A percentile compares a stretch with the other conserved stretches of the same genome.
phyloP scores from a whole-genome alignment of 2,329 filamentous ascomycete species.

The Sporothrix humicola region DNA sequence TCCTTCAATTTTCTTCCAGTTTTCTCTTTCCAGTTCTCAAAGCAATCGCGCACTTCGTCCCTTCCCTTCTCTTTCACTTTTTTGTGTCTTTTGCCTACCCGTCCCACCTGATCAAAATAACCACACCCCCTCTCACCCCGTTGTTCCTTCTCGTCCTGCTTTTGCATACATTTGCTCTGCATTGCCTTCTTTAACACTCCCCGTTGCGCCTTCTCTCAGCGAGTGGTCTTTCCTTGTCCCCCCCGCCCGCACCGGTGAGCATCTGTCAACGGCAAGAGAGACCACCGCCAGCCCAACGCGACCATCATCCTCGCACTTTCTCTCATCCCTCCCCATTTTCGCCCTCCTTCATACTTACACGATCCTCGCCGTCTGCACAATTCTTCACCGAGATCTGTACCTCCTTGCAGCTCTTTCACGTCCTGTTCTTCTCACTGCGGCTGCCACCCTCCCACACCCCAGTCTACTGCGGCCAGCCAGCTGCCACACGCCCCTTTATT shows the following conservation, averaged over 20 bases:
- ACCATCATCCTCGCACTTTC: conserved; percentile 14
- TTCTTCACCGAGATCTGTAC: conserved; percentile 31
- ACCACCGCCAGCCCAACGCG: conserved; percentile 27
- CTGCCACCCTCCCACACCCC: conserved; percentile 21
- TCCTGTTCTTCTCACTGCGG: conserved; percentile 12
- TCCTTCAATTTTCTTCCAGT: not conserved
- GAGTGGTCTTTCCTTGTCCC: conserved; percentile 19
- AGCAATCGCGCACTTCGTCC: no score
- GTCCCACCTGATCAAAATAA: conserved; percentile 24
- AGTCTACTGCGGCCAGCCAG: conserved; percentile 4
- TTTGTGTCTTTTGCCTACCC: conserved; percentile 10
- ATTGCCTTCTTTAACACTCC: conserved; percentile 2
- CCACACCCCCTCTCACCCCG: conserved; percentile 26
- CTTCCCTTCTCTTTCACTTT: not conserved
- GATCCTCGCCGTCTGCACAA: conserved; percentile 16
- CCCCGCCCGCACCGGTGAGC: conserved; percentile 35
- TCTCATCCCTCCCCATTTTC: conserved; percentile 3
- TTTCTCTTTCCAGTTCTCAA: not conserved
- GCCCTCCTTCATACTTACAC: not conserved
- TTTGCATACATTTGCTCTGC: not conserved
- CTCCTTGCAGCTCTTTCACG: conserved; percentile 14
- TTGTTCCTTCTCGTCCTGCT: conserved; percentile 24
- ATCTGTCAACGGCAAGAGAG: conserved; percentile 22
- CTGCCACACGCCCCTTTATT: conserved; percentile 17
- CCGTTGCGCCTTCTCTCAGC: conserved; percentile 30